phyloP scores from a whole-genome alignment of 495 filamentous ascomycete species.

The Evernia prunastri region DNA sequence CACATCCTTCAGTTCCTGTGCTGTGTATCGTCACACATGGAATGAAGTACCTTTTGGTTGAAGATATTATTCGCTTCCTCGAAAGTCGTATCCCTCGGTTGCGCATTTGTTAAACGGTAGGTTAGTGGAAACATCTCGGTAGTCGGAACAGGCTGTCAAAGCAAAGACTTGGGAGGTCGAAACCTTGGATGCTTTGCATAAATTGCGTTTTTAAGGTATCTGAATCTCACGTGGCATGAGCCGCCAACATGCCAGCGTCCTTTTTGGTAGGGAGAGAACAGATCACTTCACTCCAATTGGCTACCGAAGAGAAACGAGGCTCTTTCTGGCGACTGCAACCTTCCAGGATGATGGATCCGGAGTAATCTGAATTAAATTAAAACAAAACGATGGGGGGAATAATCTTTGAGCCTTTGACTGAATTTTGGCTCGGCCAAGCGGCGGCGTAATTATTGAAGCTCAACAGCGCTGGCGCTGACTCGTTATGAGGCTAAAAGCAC shows the following conservation, averaged over 20 bases:
- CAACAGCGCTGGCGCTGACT: not conserved
- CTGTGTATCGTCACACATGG: too few relatives aligned
- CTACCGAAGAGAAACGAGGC: not conserved
- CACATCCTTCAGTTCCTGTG: too few relatives aligned
- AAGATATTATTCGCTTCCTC: not conserved
- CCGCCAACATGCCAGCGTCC: not conserved
- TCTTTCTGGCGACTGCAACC: not conserved
- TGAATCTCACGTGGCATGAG: not conserved
- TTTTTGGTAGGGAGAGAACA: not conserved
- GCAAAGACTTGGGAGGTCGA: not conserved
- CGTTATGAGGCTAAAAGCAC: not conserved
- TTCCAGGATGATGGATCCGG: not conserved
- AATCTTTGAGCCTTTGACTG: too few relatives aligned
- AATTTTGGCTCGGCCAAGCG: not conserved
- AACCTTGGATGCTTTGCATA: not conserved
- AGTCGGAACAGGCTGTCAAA: not conserved
- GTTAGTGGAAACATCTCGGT: not conserved
- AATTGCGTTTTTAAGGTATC: not conserved
- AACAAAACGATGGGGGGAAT: not conserved
- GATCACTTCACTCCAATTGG: not conserved
- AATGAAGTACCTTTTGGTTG: too few relatives aligned
- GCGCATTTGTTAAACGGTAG: too few relatives aligned
- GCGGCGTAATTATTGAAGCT: not conserved
- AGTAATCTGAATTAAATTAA: too few relatives aligned
- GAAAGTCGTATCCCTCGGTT: not conserved